Conservation (phyloP, 345 rosid genomes). For the Psidium friedrichsthalianum region DNA sequence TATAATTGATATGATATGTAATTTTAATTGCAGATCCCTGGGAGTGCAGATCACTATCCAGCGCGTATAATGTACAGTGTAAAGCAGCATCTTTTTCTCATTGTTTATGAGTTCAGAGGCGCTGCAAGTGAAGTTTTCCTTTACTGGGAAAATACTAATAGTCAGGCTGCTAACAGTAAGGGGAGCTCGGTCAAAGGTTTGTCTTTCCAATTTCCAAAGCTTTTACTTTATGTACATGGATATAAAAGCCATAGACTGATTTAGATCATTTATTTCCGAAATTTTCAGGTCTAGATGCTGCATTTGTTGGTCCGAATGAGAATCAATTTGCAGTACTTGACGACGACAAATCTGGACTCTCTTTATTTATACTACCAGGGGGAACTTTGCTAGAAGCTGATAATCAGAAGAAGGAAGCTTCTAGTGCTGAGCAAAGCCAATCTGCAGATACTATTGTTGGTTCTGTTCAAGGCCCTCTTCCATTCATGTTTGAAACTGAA, state of each 20-base stretch:
- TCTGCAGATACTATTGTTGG: conserved; percentile 43
- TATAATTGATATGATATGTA: neutral
- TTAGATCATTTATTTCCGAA: neutral
- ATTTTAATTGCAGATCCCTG: conserved; percentile 59
- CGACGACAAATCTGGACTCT: conserved; percentile 80
- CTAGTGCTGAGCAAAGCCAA: conserved; percentile 34
- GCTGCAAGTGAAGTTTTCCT: conserved; percentile 75
- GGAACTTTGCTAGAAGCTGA: conserved; percentile 42
- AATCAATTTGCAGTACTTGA: conserved; percentile 91
- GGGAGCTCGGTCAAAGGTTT: conserved; percentile 77
- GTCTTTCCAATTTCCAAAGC: conserved; percentile 16
- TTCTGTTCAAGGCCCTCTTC: conserved; percentile 68
- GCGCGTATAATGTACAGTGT: conserved; percentile 59
- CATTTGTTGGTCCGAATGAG: conserved; percentile 77
- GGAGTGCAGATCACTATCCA: conserved; percentile 70
- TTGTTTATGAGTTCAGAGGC: conserved; percentile 80
- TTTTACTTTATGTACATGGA: neutral
- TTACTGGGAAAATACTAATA: conserved; percentile 81
- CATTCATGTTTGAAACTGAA: conserved; percentile 85
- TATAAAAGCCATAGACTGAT: neutral
- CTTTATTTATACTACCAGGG: conserved; percentile 67
- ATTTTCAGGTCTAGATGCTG: conserved; percentile 62
- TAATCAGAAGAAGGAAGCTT: conserved; percentile 13
- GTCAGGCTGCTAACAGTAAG: conserved; percentile 57
- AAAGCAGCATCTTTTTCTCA: conserved; percentile 70